Conservation (phyloP, 1,284 basidiomycete genomes). For the Dichomitus squalens region DNA sequence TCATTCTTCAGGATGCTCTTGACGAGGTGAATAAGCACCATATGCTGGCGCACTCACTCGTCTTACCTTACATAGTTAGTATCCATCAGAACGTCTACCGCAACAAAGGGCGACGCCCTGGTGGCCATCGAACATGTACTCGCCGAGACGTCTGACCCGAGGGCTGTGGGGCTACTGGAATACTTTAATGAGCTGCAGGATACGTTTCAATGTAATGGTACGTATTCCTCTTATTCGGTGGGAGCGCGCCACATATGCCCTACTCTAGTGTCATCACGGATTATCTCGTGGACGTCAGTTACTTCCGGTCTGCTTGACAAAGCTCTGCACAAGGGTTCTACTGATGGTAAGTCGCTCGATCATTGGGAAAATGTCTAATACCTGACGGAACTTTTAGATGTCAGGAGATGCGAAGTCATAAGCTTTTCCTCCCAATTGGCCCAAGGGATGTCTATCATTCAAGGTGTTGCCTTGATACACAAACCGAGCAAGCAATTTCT, state of each 20-base stretch:
- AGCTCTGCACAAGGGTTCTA: constrained; percentile 27
- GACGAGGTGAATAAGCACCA: constrained; percentile 56
- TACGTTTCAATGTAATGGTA: constrained; percentile 78
- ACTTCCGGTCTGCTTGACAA: constrained; percentile 28
- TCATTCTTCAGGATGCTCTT: constrained; percentile 58
- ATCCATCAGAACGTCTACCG: constrained; percentile 56
- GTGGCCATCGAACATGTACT: constrained; percentile 60
- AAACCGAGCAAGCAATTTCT: constrained; percentile 67
- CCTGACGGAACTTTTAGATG: constrained; percentile 27
- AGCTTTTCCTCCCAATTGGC: constrained; percentile 51
- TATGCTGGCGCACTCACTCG: constrained; percentile 8
- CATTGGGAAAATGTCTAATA: too few relatives aligned
- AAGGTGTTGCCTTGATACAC: constrained; percentile 81
- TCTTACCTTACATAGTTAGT: constrained; percentile 48
- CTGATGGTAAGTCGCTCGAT: constrained; percentile 27
- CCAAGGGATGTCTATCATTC: constrained; percentile 68
- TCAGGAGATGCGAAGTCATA: constrained; percentile 46
- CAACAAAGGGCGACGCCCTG: constrained; percentile 53
- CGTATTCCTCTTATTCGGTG: constrained; percentile 29
- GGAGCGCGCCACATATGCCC: background rate
- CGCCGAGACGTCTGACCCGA: constrained; percentile 48
- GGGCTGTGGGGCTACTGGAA: constrained; percentile 43
- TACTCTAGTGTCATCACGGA: constrained; percentile 57
- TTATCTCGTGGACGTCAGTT: constrained; percentile 52
- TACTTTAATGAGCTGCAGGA: constrained; percentile 69